These are phyloP conservation scores for Brassica cretica DNA, from an alignment of 345 rosid genomes.

Conservation along the genomic window DNA sequence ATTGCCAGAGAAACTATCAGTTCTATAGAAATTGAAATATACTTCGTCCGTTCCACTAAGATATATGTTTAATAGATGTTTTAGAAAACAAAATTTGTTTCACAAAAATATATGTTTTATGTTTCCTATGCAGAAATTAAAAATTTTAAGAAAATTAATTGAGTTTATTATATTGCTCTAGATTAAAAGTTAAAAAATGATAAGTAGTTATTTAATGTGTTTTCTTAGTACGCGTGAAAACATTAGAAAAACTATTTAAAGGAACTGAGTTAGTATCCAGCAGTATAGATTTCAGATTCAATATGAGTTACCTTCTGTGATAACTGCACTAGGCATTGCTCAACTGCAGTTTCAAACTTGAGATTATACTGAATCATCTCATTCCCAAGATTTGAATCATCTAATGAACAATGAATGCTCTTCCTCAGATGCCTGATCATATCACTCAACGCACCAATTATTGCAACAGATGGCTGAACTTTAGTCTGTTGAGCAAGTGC, in stretches of 20 bases:
- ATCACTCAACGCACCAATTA: conserved; percentile 69
- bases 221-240: no score
- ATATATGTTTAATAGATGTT: not conserved
- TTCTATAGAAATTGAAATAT: not conserved
- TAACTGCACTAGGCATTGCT: conserved; percentile 65
- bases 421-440: conserved; percentile 75
- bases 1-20: not conserved
- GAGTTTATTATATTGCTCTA: no score
- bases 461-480: conserved; percentile 58
- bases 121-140: no score
- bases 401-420: conserved; percentile 69
- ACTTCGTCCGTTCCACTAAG: not conserved
- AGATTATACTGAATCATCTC: conserved; percentile 62
- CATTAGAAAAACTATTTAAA: no score
- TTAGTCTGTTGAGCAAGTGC: conserved; percentile 56
- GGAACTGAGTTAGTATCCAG: no score
- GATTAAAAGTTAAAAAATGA: no score
- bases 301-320: conserved; percentile 51
- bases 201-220: no score
- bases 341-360: conserved; percentile 58
- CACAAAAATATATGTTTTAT: no score
- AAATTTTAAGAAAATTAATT: no score
- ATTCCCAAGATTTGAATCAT: conserved; percentile 62
- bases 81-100: not conserved
- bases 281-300: not conserved